Percentiles rank a stretch among this genome's conserved stretches.
Conservation (phyloP, 2,329 filamentous ascomycete genomes). For the Sphaerulina populicola region DNA sequence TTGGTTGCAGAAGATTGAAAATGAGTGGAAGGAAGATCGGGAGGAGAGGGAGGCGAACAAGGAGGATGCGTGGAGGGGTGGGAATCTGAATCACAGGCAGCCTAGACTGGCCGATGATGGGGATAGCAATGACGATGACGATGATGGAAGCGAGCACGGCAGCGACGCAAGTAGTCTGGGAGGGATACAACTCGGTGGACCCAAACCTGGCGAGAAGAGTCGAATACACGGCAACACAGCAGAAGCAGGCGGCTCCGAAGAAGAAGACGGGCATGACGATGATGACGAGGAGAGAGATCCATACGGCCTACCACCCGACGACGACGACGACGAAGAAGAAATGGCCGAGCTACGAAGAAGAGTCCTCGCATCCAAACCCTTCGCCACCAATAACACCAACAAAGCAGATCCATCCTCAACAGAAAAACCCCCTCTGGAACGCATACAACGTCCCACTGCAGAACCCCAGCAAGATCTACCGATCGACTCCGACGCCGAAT, state of each 20-base stretch:
- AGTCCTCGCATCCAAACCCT: constrained; percentile 86
- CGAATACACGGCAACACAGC: constrained; percentile 35
- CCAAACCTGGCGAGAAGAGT: constrained; percentile 46
- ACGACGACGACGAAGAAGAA: constrained; percentile 68
- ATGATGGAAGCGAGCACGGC: constrained; percentile 34
- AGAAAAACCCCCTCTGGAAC: constrained; percentile 50
- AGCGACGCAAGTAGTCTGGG: constrained; percentile 32
- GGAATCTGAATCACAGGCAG: constrained; percentile 68
- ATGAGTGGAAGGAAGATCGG: constrained; percentile 75
- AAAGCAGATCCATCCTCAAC: constrained; percentile 52
- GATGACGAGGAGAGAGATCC: constrained; percentile 53
- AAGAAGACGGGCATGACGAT: constrained; percentile 35
- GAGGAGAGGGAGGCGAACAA: constrained; percentile 52
- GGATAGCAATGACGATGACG: constrained; percentile 32
- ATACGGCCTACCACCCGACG: constrained; percentile 64
- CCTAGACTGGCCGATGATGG: constrained; percentile 47
- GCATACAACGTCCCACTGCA: constrained; percentile 51
- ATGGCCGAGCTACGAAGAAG: constrained; percentile 89
- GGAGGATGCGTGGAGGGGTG: constrained; percentile 79
- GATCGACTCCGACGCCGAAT: constrained; percentile 57
- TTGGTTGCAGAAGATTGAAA: constrained; percentile 84
- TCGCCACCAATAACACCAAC: constrained; percentile 42
- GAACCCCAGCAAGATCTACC: constrained; percentile 30
- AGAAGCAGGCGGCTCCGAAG: too few species aligned
- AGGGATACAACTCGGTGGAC: constrained; percentile 31